Percentiles rank a stretch among this genome's conserved stretches.
Evolutionary conservation across 2,329 filamentous ascomycete genomes (phyloP).

Genomic region (Aspergillus fumigatus): DNA sequence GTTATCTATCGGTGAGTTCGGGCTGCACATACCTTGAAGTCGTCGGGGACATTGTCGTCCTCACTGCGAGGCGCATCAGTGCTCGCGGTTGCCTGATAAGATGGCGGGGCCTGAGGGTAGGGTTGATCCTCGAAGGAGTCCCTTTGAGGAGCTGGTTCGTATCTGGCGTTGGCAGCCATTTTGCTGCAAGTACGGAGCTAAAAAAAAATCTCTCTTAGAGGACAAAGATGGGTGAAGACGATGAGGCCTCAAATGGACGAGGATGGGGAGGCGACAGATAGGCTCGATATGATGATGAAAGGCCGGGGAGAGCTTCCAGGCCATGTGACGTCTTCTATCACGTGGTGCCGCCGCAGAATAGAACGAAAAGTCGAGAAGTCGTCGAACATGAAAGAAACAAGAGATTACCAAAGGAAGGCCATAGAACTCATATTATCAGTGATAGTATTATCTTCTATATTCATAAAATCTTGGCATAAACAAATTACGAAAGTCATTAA

Average conservation of each 20-base stretch:
- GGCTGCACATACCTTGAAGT: conserved; percentile 74
- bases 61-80: conserved; percentile 65
- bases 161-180: conserved; percentile 77
- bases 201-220: not conserved
- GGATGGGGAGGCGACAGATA: not conserved
- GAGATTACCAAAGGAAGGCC: not conserved
- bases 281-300: not conserved
- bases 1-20: not conserved
- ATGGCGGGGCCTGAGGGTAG: conserved; percentile 76
- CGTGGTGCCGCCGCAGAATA: not conserved
- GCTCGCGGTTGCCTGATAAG: conserved; percentile 65
- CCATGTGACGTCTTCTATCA: conserved; percentile 5
- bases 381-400: not conserved
- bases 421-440: not conserved
- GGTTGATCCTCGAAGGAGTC: conserved; percentile 72
- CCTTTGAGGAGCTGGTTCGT: conserved; percentile 75
- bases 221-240: not conserved
- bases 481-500: not conserved
- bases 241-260: not conserved
- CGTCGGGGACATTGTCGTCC: conserved; percentile 89
- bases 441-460: not conserved
- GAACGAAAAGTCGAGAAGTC: not conserved
- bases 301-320: conserved; percentile 1
- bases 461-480: not conserved
- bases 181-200: not conserved